Conservation (phyloP, 768 basidiomycete genomes). For the Hydnomerulius pinastri region DNA sequence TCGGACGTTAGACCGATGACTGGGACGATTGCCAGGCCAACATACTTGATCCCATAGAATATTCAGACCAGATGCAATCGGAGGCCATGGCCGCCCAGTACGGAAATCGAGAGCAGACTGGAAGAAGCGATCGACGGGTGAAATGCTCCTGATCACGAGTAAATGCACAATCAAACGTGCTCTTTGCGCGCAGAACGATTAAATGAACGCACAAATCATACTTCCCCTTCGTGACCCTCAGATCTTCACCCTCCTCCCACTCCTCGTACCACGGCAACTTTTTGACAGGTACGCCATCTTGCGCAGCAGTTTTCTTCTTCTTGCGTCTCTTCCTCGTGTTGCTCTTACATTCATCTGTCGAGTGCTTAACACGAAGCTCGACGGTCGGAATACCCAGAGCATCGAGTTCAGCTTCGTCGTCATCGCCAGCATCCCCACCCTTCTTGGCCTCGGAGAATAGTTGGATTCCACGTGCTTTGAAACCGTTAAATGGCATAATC, state of each 20-base stretch:
- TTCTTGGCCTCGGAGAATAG: conserved; percentile 43
- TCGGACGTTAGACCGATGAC: conserved; percentile 6
- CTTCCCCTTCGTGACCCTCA: conserved; percentile 40
- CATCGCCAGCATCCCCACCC: conserved; percentile 31
- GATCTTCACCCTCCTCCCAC: conserved; percentile 67
- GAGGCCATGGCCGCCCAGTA: conserved; percentile 40
- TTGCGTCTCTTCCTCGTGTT: conserved; percentile 55
- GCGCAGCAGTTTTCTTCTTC: conserved; percentile 30
- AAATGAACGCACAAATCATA: conserved; percentile 52
- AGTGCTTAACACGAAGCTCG: conserved; percentile 51
- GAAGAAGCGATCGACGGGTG: conserved; percentile 55
- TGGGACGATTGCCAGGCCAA: neutral
- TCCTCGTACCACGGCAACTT: conserved; percentile 62
- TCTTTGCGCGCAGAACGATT: neutral
- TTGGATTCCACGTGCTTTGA: conserved; percentile 59
- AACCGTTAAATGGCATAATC: conserved; percentile 57
- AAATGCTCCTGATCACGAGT: conserved; percentile 37
- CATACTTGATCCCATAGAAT: conserved; percentile 68
- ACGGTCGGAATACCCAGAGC: conserved; percentile 69
- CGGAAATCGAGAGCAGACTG: conserved; percentile 63
- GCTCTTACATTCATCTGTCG: conserved; percentile 56
- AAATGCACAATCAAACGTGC: conserved; percentile 4
- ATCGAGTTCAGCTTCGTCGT: conserved; percentile 62
- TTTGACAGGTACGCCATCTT: conserved; percentile 20
- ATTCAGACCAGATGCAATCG: conserved; percentile 30